phyloP scores from a whole-genome alignment of 495 filamentous ascomycete genomes.

The Talaromyces nanjingensis region DNA sequence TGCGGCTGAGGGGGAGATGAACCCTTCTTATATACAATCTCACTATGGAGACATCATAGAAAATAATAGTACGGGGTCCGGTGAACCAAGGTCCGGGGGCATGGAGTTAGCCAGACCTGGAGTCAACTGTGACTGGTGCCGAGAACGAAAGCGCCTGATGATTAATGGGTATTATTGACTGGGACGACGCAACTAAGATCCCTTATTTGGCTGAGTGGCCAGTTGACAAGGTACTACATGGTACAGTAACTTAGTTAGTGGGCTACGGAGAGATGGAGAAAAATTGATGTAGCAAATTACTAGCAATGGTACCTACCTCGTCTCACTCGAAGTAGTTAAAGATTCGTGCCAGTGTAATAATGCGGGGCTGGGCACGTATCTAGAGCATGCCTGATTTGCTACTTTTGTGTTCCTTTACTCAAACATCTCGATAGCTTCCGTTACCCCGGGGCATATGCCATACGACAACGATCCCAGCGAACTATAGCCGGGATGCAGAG shows the following conservation, averaged over 20 bases:
- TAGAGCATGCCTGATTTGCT: neutral
- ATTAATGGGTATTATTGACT: neutral
- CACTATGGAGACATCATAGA: neutral
- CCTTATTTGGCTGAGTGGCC: neutral
- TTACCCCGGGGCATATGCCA: conserved; percentile 29
- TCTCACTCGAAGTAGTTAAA: conserved; percentile 30
- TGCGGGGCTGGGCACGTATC: neutral
- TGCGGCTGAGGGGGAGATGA: neutral
- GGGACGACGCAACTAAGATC: neutral
- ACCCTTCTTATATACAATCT: neutral
- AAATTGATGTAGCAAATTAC: neutral
- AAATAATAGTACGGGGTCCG: neutral
- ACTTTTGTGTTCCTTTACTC: neutral
- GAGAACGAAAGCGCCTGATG: neutral
- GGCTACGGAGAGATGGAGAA: neutral
- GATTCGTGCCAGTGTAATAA: conserved; percentile 10
- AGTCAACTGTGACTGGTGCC: neutral
- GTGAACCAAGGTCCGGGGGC: neutral
- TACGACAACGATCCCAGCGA: conserved; percentile 9
- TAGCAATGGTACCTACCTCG: neutral
- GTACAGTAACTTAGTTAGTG: too few relatives aligned
- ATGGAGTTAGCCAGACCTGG: neutral
- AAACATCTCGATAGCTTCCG: conserved; percentile 24
- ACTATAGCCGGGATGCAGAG: neutral
- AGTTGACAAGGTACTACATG: neutral